phyloP scores from a whole-genome alignment of 495 filamentous ascomycete species.

The Parmelia sp. region DNA sequence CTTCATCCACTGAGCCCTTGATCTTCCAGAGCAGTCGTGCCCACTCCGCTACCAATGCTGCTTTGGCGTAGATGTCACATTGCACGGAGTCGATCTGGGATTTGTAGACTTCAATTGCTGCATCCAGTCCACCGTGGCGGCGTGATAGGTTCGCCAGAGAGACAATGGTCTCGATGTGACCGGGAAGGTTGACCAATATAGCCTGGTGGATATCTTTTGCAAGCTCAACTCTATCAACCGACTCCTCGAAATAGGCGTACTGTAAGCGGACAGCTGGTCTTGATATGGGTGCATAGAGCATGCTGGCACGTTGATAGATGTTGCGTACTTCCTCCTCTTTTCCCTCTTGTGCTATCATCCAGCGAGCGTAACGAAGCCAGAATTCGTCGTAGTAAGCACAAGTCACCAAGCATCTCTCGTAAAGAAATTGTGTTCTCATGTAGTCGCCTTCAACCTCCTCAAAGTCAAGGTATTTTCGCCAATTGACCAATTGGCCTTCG shows the following conservation, averaged over 20 bases:
- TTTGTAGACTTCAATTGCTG: constrained; percentile 81
- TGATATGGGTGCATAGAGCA: constrained; percentile 76
- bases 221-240: constrained; percentile 64
- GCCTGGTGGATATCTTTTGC: constrained; percentile 78
- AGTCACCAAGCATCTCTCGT: constrained; percentile 88
- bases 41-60: constrained; percentile 83
- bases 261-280: constrained; percentile 74
- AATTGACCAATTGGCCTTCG: constrained; percentile 79
- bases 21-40: constrained; percentile 85
- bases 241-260: constrained; percentile 93
- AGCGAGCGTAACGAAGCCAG: constrained; percentile 94
- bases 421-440: constrained; percentile 68
- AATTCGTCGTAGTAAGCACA: constrained; percentile 96
- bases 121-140: constrained; percentile 76
- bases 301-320: constrained; percentile 85
- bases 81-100: constrained; percentile 64
- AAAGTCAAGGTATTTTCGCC: constrained; percentile 95
- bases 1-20: constrained; percentile 78
- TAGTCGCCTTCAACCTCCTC: constrained; percentile 84
- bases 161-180: constrained; percentile 79
- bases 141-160: constrained; percentile 85
- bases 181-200: constrained; percentile 62
- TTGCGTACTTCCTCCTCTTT: constrained; percentile 90
- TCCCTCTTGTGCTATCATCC: constrained; percentile 77
- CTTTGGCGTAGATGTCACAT: constrained; percentile 74